Evolutionary conservation across 2,329 filamentous ascomycete species (phyloP), one percentile per base, ranked within the genome.

Genomic region (Neonectria punicea): DNA sequence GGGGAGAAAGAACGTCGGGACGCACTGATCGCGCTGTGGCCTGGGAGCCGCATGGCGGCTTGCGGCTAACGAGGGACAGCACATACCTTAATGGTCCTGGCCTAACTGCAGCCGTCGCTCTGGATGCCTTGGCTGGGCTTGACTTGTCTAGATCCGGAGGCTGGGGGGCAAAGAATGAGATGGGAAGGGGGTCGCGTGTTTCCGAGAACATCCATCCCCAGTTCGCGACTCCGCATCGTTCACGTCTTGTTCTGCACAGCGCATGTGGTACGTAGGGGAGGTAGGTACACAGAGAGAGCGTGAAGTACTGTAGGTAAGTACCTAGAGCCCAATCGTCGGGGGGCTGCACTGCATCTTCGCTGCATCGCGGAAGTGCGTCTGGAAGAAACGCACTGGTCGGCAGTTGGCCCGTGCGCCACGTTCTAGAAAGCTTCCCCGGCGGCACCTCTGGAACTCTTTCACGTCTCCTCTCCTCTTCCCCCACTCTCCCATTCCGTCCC

Each of bases 391-490:
- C 73, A 30, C 49, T 43, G 63, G 53, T 56, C 73, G 9, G 18
- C 1, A 0, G 4, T 5, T 64, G 73, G 67, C n/a, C 63, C 71
- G 72, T 74, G 73, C 73, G 14, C 49, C 10, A 55, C 66, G 53
- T 75, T 75, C 73, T 75, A 75, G 73, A 75, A 75, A 74, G 73
- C 72, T 75, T 75, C 73, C 67, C 67, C 73, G 60, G 58, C 62
- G 66, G 68, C 69, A 69, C 63, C 68, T 58, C 49, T 64, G 64
- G 57, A 66, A 55, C 66, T 59, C 69, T 58, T 65, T 58, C 47
- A 53, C 55, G 41, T 54, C 59, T 61, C 59, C 63, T 59, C 58
- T 60, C 56, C 56, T 46, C 56, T 36, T 63, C 55, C 60, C 61
- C 53, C 55, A 59, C 61, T 39, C 60, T 49, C 34, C 55, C 55